Percentiles rank a stretch among this genome's conserved stretches.
phyloP scores from a whole-genome alignment of 2,329 filamentous ascomycete genomes.

The Purpureocillium takamizusanense region DNA sequence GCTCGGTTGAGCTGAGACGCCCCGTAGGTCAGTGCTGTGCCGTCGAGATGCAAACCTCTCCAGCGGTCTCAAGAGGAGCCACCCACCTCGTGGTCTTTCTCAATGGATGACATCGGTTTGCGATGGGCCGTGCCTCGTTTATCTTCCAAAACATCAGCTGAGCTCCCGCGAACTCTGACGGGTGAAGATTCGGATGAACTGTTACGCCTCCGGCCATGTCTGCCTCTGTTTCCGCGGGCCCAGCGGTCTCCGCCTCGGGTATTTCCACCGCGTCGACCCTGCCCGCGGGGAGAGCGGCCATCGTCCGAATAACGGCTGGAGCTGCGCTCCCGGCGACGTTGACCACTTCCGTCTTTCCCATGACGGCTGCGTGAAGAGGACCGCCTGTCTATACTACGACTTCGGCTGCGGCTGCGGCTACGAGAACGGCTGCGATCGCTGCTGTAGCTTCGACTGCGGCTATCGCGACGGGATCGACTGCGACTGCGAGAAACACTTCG shows the following conservation, averaged over 20 bases:
- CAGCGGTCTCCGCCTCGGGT: constrained; percentile 1
- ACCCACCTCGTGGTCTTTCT: constrained; percentile 15
- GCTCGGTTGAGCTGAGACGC: constrained; percentile 5
- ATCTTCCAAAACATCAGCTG: constrained; percentile 45
- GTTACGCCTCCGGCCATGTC: constrained; percentile 32
- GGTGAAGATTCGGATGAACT: constrained; percentile 43
- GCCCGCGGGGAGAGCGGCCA: constrained; percentile 2
- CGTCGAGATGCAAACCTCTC: background rate
- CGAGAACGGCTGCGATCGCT: background rate
- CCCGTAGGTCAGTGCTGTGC: constrained; percentile 6
- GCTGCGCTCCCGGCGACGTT: constrained; percentile 1
- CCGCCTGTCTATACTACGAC: constrained; percentile 1
- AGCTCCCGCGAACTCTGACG: constrained; percentile 39
- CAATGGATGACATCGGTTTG: constrained; percentile 9
- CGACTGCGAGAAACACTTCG: background rate
- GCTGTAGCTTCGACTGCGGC: constrained; percentile 3
- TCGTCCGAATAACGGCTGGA: constrained; percentile 7
- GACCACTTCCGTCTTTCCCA: background rate
- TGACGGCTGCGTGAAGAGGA: background rate
- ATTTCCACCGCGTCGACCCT: constrained; percentile 1
- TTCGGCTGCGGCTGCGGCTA: constrained; percentile 10
- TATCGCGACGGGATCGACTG: background rate
- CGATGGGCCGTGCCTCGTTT: constrained; percentile 11
- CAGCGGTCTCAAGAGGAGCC: constrained; percentile 4
- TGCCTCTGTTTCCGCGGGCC: constrained; percentile 3